Evolutionary conservation across 768 basidiomycete species (phyloP), one percentile per base, ranked within the genome.

Genomic region (Mycena vitilis): DNA sequence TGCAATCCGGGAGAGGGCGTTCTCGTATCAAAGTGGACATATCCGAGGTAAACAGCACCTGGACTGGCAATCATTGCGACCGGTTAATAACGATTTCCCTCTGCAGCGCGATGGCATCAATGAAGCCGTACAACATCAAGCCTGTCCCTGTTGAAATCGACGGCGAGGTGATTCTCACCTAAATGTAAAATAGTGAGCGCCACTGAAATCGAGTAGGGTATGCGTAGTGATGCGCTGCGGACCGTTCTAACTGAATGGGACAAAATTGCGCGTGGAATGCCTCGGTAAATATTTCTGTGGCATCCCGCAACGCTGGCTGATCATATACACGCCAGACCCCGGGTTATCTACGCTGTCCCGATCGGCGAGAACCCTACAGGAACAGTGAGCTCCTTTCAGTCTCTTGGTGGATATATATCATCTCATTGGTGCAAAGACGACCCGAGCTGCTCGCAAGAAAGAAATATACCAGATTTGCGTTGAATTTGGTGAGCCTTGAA

Each of bases 361-460:
- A 84, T 93, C n/a, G 93, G 92, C 34, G 93, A 95, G 79, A 95
- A 95, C 77, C 95, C 94, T 6, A 91, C 89, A 7, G 94, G 94
- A 22, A 80, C 86, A 25, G 90, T 91, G 66, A 79, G 88, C 81
- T 36, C 25, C 36, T 51, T 70, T 62, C 18, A 13, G 18, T 5
- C 2, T 61, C 40, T 2, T 10, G 38, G 22, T 48, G 38, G 48
- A 34, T 45, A 38, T 51, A 22, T 55, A 11, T 40, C 45, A 44
- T 18, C 38, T 56, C 23, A 38, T 61, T 40, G 49, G n/a, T 45
- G 63, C 36, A 44, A 71, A 92, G 84, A 92, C 90, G 0, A 91
- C 91, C 87, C 78, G 82, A 12, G 73, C 77, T 2, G 75, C 83
- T 63, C 82, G 94, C 72, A 95, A 95, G 83, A 87, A 90, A 78